Evolutionary conservation across 2,329 filamentous ascomycete genomes (phyloP), one percentile per base, ranked within the genome.

Genomic region (Cordyceps tenuipes): DNA sequence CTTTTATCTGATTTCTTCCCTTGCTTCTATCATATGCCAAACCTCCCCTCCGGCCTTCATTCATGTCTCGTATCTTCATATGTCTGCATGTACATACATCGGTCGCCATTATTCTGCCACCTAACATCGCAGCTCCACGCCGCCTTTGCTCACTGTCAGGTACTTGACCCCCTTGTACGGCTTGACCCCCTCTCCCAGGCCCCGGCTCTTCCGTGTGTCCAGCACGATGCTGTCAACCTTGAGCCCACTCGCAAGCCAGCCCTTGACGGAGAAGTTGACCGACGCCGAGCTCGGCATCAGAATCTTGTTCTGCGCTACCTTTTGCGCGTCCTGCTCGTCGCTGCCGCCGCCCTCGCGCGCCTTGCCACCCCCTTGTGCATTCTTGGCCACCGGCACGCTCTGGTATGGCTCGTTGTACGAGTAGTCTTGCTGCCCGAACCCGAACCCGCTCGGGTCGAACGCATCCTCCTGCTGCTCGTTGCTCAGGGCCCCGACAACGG

Each of bases 151-250:
- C 53, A 87, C 78, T 17, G 92, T 97, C 67, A 99, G 72, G 73
- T 99, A 99, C 75, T 99, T 99, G 65, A 99, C 94, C 1, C 94
- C 94, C 76, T 97, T 99, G 75, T 96, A 97, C 26, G 94, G 94
- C 75, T 91, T 95, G 44, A 97, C 85, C 2, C 89, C 85, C 65
- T 96, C 91, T 0, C 91, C 91, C 50, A 99, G 68, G 0, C 94
- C 94, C 61, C 87, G 83, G 72, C 90, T 96, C 75, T 87, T 91
- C 71, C 89, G 87, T n/a, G 84, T 78, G 70, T 91, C 80, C 66
- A 91, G 72, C 69, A 85, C 69, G 68, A 91, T 82, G 72, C 83
- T 86, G 65, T 88, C 85, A 34, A 88, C 80, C 70, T 81, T 87
- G 53, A 88, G 77, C 4, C 86, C 86, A 67, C 85, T 88, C 17